These are phyloP conservation scores for Cairneyella variabilis DNA, from an alignment of 495 filamentous ascomycete species.

Conservation along the genomic window DNA sequence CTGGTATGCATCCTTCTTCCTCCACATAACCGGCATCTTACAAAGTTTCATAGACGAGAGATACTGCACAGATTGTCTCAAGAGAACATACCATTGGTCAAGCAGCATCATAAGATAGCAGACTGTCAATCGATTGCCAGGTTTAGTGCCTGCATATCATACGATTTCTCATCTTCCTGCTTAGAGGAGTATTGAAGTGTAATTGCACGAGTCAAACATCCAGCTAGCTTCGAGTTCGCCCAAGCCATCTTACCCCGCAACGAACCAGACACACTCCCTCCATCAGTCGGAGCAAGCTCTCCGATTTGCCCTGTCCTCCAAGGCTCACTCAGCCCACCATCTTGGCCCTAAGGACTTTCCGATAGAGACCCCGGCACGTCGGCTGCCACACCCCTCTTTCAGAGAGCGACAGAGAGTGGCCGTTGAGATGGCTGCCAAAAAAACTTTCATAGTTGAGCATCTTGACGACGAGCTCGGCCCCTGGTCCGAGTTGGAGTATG, in stretches of 20 bases:
- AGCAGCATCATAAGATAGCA: slow-evolving; percentile 10
- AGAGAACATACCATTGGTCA: neutral
- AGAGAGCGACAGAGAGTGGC: neutral
- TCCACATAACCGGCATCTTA: no score
- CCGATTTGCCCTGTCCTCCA: slow-evolving; percentile 6
- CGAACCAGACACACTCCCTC: neutral
- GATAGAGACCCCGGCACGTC: neutral
- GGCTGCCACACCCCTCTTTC: neutral
- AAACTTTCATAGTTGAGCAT: slow-evolving; percentile 87
- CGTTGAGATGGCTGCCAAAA: slow-evolving; percentile 27
- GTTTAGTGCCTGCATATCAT: neutral
- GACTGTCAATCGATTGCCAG: neutral
- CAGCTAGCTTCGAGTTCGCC: neutral
- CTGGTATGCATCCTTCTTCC: neutral
- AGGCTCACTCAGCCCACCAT: neutral
- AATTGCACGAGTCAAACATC: slow-evolving; percentile 12
- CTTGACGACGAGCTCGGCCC: slow-evolving; percentile 88
- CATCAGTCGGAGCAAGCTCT: neutral
- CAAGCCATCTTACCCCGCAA: slow-evolving; percentile 15
- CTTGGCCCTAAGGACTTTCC: neutral
- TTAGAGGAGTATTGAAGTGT: neutral
- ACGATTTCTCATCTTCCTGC: neutral
- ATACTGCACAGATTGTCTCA: neutral
- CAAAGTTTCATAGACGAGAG: no score
- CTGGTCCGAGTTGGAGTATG: slow-evolving; percentile 92